These are phyloP conservation scores for Xylaria longipes DNA, from an alignment of 495 filamentous ascomycete genomes.

Conservation along the genomic window DNA sequence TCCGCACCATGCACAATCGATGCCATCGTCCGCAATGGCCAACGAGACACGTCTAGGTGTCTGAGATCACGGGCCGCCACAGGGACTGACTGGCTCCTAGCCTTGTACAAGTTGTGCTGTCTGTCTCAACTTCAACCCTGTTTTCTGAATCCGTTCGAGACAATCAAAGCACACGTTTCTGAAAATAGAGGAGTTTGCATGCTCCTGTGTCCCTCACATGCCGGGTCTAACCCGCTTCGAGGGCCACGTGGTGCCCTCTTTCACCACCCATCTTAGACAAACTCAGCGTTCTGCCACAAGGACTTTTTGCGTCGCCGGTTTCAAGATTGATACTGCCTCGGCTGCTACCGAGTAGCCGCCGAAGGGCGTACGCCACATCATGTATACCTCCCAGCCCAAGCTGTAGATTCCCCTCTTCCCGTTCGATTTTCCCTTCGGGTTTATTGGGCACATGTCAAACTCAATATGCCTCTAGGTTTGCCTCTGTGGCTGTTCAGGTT, in stretches of 20 bases:
- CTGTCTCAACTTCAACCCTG: not conserved
- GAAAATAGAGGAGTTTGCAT: slow-evolving; percentile 13
- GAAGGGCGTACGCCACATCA: slow-evolving; percentile 1
- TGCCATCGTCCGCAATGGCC: slow-evolving; percentile 23
- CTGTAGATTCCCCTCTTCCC: not conserved
- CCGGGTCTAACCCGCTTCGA: not conserved
- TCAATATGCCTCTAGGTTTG: not conserved
- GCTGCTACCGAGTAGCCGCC: slow-evolving; percentile 15
- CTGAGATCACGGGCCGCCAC: not conserved
- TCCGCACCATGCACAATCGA: slow-evolving; percentile 22
- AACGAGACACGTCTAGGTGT: not conserved
- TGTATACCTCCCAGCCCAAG: not conserved
- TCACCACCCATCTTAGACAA: slow-evolving; percentile 14
- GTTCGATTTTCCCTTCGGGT: not conserved
- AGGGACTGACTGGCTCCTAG: not conserved
- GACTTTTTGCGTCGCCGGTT: not conserved
- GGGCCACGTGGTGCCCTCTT: slow-evolving; percentile 18
- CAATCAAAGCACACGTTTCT: slow-evolving; percentile 4
- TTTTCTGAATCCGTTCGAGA: not conserved
- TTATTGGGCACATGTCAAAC: not conserved
- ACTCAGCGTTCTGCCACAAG: slow-evolving; percentile 4
- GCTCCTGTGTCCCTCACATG: slow-evolving; percentile 12
- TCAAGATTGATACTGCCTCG: slow-evolving; percentile 13
- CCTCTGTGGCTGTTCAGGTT: not conserved
- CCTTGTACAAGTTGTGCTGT: not conserved